Percentiles rank a stretch among this genome's conserved stretches.
Conservation (phyloP, 768 basidiomycete species). For the Boletus patriciae region DNA sequence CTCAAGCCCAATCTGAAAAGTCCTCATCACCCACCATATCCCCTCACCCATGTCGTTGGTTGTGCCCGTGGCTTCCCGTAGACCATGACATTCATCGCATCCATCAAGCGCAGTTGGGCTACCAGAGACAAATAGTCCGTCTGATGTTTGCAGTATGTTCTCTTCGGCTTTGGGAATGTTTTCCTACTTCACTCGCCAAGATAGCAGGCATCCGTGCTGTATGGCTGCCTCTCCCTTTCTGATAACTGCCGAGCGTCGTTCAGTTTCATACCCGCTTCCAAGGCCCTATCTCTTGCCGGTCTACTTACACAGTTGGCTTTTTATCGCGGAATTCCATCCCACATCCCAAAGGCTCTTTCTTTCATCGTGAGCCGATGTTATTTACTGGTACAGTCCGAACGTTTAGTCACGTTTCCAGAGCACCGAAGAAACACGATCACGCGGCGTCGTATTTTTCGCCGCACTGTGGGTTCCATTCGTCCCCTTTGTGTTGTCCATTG, state of each 20-base stretch:
- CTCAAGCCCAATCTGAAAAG: not conserved
- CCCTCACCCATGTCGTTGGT: not conserved
- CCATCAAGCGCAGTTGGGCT: not conserved
- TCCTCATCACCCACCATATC: not conserved
- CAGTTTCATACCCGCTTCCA: not conserved
- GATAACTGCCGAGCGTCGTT: not conserved
- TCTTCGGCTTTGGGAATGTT: not conserved
- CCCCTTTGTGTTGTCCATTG: not conserved
- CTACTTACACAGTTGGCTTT: not conserved
- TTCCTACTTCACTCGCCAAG: not conserved
- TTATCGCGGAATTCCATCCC: not conserved
- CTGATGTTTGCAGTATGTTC: not conserved
- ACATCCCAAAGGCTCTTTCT: not conserved
- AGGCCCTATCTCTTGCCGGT: constrained; percentile 1
- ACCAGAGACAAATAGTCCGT: not conserved
- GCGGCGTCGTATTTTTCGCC: not conserved
- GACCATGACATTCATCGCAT: not conserved
- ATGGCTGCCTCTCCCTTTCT: not conserved
- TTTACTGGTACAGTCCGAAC: no score
- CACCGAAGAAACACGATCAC: not conserved
- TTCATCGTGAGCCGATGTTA: not conserved
- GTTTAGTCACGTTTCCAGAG: not conserved
- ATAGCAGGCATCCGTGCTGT: not conserved
- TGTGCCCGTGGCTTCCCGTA: not conserved
- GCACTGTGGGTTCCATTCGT: not conserved